Evolutionary conservation across 176 grass and related monocot genomes (phyloP).

Genomic region (Canna indica): DNA sequence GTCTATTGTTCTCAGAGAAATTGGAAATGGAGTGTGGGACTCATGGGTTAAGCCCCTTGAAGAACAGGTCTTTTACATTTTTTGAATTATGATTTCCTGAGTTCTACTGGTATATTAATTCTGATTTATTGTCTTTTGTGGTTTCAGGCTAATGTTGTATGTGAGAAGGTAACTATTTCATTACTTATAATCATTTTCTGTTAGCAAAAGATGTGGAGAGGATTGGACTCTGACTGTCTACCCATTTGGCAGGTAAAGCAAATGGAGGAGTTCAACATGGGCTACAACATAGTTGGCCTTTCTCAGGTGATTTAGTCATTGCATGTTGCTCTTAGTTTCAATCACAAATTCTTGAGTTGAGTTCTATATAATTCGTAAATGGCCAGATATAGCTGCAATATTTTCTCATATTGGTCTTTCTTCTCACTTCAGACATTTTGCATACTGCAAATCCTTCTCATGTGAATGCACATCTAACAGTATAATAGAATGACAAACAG

Average conservation of each 20-base stretch:
- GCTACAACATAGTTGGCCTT: slow-evolving; percentile 84
- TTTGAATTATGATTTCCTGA: background rate
- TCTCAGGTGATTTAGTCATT: slow-evolving; percentile 59
- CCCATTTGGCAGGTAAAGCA: slow-evolving; percentile 71
- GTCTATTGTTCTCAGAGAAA: slow-evolving; percentile 32
- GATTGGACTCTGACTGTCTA: slow-evolving; percentile 18
- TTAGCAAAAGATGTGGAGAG: slow-evolving; percentile 9
- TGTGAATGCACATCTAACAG: too few relatives aligned
- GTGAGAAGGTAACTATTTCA: slow-evolving; percentile 58
- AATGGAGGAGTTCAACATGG: slow-evolving; percentile 67
- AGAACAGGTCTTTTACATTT: slow-evolving; percentile 50
- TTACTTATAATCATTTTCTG: slow-evolving; percentile 26
- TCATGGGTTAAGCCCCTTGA: slow-evolving; percentile 89
- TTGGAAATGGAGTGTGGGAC: slow-evolving; percentile 60
- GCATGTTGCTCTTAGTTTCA: slow-evolving; percentile 10
- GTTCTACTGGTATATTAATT: slow-evolving; percentile 5
- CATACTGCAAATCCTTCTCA: background rate
- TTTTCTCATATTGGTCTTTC: background rate
- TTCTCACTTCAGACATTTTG: background rate
- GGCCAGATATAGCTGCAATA: background rate
- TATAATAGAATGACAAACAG: background rate
- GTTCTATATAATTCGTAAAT: background rate
- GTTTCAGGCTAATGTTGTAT: slow-evolving; percentile 66
- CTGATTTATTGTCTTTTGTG: slow-evolving; percentile 10
- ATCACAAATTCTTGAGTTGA: slow-evolving; percentile 2